phyloP scores from a whole-genome alignment of 2,329 filamentous ascomycete genomes.

The Passalora sequoiae region DNA sequence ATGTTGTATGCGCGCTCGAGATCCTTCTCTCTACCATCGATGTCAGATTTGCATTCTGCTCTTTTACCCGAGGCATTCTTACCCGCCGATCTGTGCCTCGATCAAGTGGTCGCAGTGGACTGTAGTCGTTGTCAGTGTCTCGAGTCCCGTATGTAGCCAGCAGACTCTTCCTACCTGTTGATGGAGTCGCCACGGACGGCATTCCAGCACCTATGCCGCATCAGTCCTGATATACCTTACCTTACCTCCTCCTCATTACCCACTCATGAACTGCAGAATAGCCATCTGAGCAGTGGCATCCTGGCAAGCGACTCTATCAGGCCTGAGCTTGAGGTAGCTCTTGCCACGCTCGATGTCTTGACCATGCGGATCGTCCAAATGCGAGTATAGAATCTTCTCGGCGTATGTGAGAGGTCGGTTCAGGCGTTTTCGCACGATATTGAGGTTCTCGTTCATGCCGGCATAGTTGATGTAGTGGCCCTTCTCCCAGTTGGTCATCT shows the following conservation, averaged over 20 bases:
- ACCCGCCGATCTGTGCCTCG: constrained; percentile 89
- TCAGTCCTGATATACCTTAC: too few relatives aligned
- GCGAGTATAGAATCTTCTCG: constrained; percentile 99
- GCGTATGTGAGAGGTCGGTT: constrained; percentile 91
- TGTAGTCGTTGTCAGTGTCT: too few relatives aligned
- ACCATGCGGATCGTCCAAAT: constrained; percentile 91
- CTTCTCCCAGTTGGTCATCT: constrained; percentile 95
- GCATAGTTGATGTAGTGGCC: constrained; percentile 97
- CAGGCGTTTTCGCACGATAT: constrained; percentile 80
- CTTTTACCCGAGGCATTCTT: too few relatives aligned
- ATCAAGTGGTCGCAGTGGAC: constrained; percentile 99
- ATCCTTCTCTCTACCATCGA: constrained; percentile 47
- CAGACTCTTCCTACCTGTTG: too few relatives aligned
- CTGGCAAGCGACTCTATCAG: constrained; percentile 97
- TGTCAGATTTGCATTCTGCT: too few relatives aligned
- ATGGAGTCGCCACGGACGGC: constrained; percentile 88
- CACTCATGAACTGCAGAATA: constrained; percentile 99
- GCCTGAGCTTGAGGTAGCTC: constrained; percentile 93
- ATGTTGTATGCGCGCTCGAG: constrained; percentile 70
- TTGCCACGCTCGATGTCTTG: constrained; percentile 94
- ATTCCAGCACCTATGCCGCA: too few relatives aligned
- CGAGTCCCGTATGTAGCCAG: too few relatives aligned
- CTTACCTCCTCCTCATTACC: too few relatives aligned
- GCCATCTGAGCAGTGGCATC: constrained; percentile 99
- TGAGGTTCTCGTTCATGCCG: constrained; percentile 98